phyloP scores from a whole-genome alignment of 2,329 filamentous ascomycete species.

The Colletotrichum ledebouriae region DNA sequence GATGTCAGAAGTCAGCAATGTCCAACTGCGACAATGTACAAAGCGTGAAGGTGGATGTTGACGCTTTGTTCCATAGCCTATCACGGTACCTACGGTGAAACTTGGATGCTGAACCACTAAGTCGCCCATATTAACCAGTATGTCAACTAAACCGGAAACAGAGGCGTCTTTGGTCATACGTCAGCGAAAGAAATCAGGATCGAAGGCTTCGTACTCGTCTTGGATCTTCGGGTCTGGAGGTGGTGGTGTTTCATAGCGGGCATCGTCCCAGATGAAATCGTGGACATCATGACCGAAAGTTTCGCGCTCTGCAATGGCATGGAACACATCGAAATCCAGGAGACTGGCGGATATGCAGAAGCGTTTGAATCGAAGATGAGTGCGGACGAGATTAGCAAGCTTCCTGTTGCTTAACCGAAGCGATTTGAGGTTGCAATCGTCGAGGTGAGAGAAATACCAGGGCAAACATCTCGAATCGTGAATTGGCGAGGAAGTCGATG shows the following conservation, averaged over 20 bases:
- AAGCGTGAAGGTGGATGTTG: too few relatives aligned
- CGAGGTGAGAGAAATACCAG: not conserved
- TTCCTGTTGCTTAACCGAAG: conserved; percentile 21
- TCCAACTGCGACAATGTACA: too few relatives aligned
- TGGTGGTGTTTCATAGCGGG: conserved; percentile 27
- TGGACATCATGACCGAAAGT: conserved; percentile 48
- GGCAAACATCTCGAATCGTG: conserved; percentile 4
- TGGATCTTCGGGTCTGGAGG: not conserved
- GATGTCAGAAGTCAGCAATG: too few relatives aligned
- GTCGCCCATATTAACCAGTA: too few relatives aligned
- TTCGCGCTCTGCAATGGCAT: conserved; percentile 53
- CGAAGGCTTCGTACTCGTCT: not conserved
- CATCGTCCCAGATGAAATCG: conserved; percentile 58
- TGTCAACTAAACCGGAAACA: too few relatives aligned
- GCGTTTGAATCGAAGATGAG: conserved; percentile 40
- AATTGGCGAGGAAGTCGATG: not conserved
- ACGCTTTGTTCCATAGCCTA: too few relatives aligned
- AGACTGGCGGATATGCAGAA: conserved; percentile 58
- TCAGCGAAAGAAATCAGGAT: not conserved
- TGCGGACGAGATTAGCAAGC: not conserved
- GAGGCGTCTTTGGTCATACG: too few relatives aligned
- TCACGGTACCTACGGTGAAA: too few relatives aligned
- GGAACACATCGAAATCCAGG: conserved; percentile 54
- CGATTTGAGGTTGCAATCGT: conserved; percentile 20
- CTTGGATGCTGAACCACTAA: too few relatives aligned